These are phyloP conservation scores for Malassezia cuniculi DNA, from an alignment of 1,284 basidiomycete genomes.

Conservation along the genomic window DNA sequence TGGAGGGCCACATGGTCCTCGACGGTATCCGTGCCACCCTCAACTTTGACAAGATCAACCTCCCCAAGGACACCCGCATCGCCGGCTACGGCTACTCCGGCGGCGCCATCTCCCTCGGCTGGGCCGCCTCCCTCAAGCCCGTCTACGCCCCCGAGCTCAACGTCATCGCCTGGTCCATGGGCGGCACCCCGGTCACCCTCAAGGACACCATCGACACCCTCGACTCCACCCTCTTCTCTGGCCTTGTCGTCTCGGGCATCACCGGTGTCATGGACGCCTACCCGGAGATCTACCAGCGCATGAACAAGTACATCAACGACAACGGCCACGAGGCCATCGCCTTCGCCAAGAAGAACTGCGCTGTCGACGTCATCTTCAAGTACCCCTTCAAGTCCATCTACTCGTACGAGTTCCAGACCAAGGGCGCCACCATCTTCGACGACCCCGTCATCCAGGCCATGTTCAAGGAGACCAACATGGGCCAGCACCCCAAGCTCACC, in stretches of 20 bases:
- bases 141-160: conserved; percentile 25
- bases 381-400: background rate
- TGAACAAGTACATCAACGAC: background rate
- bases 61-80: conserved; percentile 17
- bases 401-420: background rate
- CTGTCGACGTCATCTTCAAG: background rate
- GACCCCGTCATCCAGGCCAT: background rate
- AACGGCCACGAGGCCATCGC: background rate
- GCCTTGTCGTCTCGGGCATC: conserved; percentile 25
- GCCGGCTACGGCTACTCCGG: conserved; percentile 33
- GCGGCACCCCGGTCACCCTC: conserved; percentile 26
- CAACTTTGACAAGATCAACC: conserved; percentile 15
- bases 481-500: background rate
- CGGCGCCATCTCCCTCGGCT: conserved; percentile 32
- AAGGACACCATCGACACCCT: conserved; percentile 7
- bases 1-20: conserved; percentile 23
- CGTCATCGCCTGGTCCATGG: conserved; percentile 22
- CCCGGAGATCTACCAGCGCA: background rate
- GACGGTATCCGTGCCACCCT: conserved; percentile 28
- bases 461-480: background rate
- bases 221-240: conserved; percentile 15
- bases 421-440: background rate
- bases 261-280: conserved; percentile 18
- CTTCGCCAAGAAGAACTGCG: background rate
- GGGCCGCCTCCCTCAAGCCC: conserved; percentile 23